Evolutionary conservation across 768 basidiomycete genomes (phyloP).

Genomic region (Fistulinella prunicolor): DNA sequence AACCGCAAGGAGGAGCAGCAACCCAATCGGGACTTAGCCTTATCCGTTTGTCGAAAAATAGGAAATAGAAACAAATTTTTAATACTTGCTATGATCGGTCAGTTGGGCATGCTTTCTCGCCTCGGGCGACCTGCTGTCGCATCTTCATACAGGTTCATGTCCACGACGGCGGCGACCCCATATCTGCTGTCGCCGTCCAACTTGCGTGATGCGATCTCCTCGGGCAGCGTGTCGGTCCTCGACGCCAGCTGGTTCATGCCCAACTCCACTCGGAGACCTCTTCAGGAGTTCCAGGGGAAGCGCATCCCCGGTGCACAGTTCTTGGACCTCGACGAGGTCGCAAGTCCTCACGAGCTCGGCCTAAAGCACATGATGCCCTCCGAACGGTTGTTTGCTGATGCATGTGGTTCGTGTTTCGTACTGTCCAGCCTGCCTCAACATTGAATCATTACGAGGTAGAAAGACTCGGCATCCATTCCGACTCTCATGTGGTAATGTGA

Average conservation of each 20-base stretch:
- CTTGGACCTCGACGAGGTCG: constrained; percentile 78
- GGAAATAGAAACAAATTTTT: constrained; percentile 14
- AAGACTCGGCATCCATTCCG: constrained; percentile 65
- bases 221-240: constrained; percentile 40
- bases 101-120: constrained; percentile 5
- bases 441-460: constrained; percentile 39
- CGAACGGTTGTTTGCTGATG: constrained; percentile 63
- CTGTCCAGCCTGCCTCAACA: constrained; percentile 3
- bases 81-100: neutral
- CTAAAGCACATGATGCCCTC: constrained; percentile 95
- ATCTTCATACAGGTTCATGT: constrained; percentile 36
- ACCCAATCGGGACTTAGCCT: too few species aligned
- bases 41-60: too few species aligned
- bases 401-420: constrained; percentile 60
- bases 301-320: constrained; percentile 72
- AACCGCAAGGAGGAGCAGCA: too few species aligned
- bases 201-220: constrained; percentile 38
- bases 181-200: constrained; percentile 52
- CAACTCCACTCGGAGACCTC: constrained; percentile 65
- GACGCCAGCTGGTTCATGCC: constrained; percentile 98
- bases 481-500: constrained; percentile 81
- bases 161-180: constrained; percentile 39
- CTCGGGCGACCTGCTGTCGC: constrained; percentile 10
- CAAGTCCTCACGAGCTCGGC: constrained; percentile 69
- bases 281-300: constrained; percentile 63